Base-by-base conservation (phyloP, 2,329 filamentous ascomycete species). In the Exophiala alcalophila region DNA sequence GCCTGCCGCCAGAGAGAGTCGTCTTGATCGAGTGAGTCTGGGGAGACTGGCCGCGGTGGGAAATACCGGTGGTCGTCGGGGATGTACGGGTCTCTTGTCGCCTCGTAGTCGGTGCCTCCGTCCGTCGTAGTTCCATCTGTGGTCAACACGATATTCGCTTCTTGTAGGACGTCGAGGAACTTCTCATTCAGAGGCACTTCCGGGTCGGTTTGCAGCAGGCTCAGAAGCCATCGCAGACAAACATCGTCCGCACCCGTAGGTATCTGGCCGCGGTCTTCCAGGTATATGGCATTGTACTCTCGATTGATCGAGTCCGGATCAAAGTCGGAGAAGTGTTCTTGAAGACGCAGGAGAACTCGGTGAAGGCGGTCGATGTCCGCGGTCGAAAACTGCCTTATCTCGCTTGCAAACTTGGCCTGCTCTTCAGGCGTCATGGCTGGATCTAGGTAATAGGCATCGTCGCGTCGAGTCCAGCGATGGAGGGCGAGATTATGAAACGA, bases 1-100 rank as follows among this genome's bases (percentile, higher is more conserved):
- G 49, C 49, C 23, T 52, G 41, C 8, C 25, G 45, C 49, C 49
- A 52, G 18, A 44, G 35, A 12, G 44, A 39, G 24, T 47, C 38
- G 23, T 52, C 31, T 27, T 46, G 41, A 26, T 52, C 35, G 23
- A 47, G 23, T 3, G 45, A 46, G 16, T 43, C 33, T 25, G 46
- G 34, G 7, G 36, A 40, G n/a, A n/a, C n/a, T n/a, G n/a, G n/a
- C n/a, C n/a, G n/a, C n/a, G n/a, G n/a, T n/a, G n/a, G n/a, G n/a
- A n/a, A n/a, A n/a, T n/a, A n/a, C n/a, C n/a, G n/a, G n/a, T n/a
- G n/a, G n/a, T n/a, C n/a, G 25, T 45, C 33, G 5, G 42, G 18
- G 10, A 38, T 30, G 4, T 25, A n/a, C n/a, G 32, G 15, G 26
- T 38, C 32, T 4, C 19, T 26, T 3, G 28, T 27, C 9, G 33